Percentiles rank a stretch among this genome's conserved stretches.
These are phyloP conservation scores for Penicillium parvum DNA, from an alignment of 495 filamentous ascomycete genomes.

Conservation along the genomic window DNA sequence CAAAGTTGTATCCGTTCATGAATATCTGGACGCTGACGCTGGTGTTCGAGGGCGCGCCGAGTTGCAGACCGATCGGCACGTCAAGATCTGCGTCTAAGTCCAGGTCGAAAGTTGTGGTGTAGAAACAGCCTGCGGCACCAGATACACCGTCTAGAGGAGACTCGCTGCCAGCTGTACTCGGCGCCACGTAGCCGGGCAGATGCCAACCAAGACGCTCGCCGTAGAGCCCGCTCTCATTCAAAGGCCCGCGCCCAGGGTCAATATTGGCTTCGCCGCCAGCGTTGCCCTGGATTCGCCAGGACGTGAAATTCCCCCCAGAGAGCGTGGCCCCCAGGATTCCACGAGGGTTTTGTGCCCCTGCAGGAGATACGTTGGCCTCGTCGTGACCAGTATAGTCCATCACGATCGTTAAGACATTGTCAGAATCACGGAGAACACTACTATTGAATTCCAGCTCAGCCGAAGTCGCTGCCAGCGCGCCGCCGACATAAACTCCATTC, in stretches of 20 bases:
- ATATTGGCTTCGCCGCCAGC: conserved; percentile 63
- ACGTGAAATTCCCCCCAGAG: conserved; percentile 42
- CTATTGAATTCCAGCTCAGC: conserved; percentile 25
- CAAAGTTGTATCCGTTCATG: conserved; percentile 46
- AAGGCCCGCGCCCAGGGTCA: conserved; percentile 59
- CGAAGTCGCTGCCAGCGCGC: conserved; percentile 30
- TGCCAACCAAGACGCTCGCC: conserved; percentile 65
- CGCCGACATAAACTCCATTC: conserved; percentile 50
- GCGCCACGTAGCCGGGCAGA: conserved; percentile 52
- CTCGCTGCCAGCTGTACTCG: conserved; percentile 29
- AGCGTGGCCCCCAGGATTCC: conserved; percentile 58
- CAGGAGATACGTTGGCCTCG: conserved; percentile 53
- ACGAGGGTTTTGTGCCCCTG: conserved; percentile 61
- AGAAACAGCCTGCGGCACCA: conserved; percentile 53
- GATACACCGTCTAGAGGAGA: conserved; percentile 48
- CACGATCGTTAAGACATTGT: conserved; percentile 61
- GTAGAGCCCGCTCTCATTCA: conserved; percentile 69
- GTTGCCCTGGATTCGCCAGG: conserved; percentile 74
- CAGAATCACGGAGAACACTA: conserved; percentile 38
- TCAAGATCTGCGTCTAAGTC: conserved; percentile 41
- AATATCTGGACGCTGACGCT: conserved; percentile 33
- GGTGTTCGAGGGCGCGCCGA: conserved; percentile 22
- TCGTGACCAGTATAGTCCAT: conserved; percentile 70
- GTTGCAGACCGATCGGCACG: conserved; percentile 35
- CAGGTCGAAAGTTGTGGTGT: conserved; percentile 52